Base-by-base conservation (phyloP, 371 early-diverging fungal genomes). In the Blastocladiella emersonii region DNA sequence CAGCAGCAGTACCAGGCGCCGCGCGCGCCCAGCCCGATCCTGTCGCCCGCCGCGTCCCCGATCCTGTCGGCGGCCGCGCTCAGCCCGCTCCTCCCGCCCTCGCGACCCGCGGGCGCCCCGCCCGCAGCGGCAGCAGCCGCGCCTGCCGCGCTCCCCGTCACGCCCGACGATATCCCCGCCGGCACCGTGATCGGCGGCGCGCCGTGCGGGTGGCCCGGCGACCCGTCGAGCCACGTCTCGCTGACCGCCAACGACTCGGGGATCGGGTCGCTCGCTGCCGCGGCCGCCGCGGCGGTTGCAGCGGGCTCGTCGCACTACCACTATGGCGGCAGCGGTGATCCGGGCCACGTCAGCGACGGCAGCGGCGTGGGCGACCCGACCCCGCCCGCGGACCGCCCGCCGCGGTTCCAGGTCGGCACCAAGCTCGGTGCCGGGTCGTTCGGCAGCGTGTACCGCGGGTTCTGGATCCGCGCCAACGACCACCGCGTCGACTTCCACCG, bases 381-480 rank as follows among this genome's bases (percentile, higher is more conserved):
- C 10, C 23, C 48, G n/a, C 23, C n/a, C 48, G 48, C 48, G 0
- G 21, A 17, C 0, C 2, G 48, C n/a, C 10, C n/a, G 25, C 48
- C 48, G 48, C n/a, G 48, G 32, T 51, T 30, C 32, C 30, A 10
- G 27, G 30, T 51, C 30, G 53, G 53, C 30, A 15, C 53, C 13
- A 19, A 25, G 21, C 13, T 59, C 59, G 59, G 59, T 7, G 13
- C 59, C 1, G 59, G 59, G 37, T 59, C 59, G 43, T 59, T 59
- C 21, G 59, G 59, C 8, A 25, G 59, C 44, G 59, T 59, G 25
- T 59, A 59, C 59, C n/a, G 37, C 25, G 59, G 59, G 25, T 8
- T 10, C n/a, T 34, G 41, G 59, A 1, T 43, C 1, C 25, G 37
- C 4, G 59, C 12, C 34, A 23, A 3, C 15, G 3, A 10, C 3